phyloP scores from a whole-genome alignment of 345 rosid genomes.

The Theobroma cacao region DNA sequence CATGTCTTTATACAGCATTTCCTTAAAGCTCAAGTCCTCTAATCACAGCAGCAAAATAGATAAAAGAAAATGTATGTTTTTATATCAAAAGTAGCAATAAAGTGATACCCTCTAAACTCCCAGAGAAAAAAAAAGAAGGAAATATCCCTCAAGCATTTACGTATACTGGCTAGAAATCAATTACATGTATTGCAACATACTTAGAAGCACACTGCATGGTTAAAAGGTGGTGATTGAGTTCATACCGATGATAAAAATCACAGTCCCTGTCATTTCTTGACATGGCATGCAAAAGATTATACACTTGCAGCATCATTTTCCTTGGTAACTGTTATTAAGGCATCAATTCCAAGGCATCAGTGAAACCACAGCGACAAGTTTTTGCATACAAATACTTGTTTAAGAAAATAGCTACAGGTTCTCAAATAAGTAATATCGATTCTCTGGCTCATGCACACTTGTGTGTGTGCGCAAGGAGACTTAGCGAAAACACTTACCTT shows the following conservation, averaged over 20 bases:
- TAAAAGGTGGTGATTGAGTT: conserved; percentile 2
- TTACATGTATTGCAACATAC: not conserved
- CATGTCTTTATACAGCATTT: not conserved
- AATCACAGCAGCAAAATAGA: not conserved
- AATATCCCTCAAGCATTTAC: not conserved
- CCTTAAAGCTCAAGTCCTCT: not conserved
- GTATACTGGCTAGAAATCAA: conserved; percentile 12
- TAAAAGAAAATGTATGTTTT: not conserved
- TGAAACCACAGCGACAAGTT: not conserved
- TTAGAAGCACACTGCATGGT: not conserved
- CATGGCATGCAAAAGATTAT: conserved; percentile 89
- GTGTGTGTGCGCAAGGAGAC: not conserved
- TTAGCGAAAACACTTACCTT: too few species aligned
- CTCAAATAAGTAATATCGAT: not conserved
- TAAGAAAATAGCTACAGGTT: conserved; percentile 4
- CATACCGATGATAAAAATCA: conserved; percentile 98
- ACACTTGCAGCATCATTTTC: conserved; percentile 94
- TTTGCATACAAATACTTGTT: not conserved
- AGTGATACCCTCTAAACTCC: not conserved
- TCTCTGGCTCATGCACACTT: not conserved
- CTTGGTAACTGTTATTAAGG: conserved; percentile 73
- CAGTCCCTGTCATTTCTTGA: conserved; percentile 94
- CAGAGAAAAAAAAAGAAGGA: not conserved
- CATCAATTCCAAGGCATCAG: conserved; percentile 16
- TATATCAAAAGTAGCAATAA: not conserved